Evolutionary conservation across 2,329 filamentous ascomycete species (phyloP).

Genomic region (Mariannaea sp.): DNA sequence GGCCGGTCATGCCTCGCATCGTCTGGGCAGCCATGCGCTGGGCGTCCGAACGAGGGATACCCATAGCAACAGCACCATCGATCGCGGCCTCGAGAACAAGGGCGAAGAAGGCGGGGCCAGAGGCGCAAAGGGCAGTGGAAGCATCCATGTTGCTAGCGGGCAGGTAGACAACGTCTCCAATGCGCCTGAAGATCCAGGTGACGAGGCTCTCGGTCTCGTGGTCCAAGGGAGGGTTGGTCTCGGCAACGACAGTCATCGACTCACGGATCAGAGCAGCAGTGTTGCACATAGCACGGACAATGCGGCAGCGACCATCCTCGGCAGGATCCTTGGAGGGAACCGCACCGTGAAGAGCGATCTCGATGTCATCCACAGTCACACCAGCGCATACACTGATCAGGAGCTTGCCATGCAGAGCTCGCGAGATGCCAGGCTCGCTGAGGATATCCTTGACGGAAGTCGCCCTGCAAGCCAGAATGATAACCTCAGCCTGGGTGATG

Average conservation of each 20-base stretch:
- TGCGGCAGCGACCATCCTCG: constrained; percentile 58
- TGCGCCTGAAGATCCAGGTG: constrained; percentile 76
- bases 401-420: constrained; percentile 78
- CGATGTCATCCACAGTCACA: constrained; percentile 71
- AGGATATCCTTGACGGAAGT: constrained; percentile 74
- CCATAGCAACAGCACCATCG: constrained; percentile 80
- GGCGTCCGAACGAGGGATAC: constrained; percentile 72
- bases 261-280: constrained; percentile 79
- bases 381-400: constrained; percentile 83
- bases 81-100: constrained; percentile 76
- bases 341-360: constrained; percentile 63
- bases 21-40: constrained; percentile 79
- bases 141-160: constrained; percentile 73
- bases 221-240: constrained; percentile 61
- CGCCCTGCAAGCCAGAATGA: constrained; percentile 82
- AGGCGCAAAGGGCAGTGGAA: constrained; percentile 74
- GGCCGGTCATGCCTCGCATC: constrained; percentile 72
- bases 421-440: constrained; percentile 67
- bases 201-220: constrained; percentile 61
- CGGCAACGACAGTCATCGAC: constrained; percentile 81
- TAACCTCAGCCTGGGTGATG: constrained; percentile 69
- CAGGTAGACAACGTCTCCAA: constrained; percentile 72
- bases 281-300: constrained; percentile 85
- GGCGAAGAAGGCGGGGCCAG: constrained; percentile 76
- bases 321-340: constrained; percentile 53